Percentiles rank a stretch among this genome's conserved stretches.
phyloP scores from a whole-genome alignment of 139 green algal genomes.

The Chlorella sp. region DNA sequence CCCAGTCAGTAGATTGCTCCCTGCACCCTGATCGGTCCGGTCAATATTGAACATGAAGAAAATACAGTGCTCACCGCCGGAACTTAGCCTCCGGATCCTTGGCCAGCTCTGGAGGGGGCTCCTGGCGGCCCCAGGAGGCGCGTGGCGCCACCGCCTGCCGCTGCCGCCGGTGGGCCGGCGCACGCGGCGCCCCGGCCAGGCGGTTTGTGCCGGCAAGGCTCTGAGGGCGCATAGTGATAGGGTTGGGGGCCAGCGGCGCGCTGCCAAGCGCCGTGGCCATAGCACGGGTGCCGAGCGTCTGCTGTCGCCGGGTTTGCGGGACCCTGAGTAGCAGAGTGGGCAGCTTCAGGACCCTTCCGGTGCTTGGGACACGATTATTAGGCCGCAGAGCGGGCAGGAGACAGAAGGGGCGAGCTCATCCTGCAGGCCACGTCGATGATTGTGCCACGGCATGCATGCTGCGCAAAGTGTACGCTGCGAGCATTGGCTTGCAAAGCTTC shows the following conservation, averaged over 20 bases:
- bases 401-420: no score
- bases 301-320: no score
- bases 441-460: no score
- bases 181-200: neutral
- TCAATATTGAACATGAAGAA: neutral
- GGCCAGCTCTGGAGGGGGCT: neutral
- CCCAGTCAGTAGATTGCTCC: neutral
- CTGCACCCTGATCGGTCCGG: neutral
- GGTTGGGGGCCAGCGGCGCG: neutral
- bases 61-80: conserved; percentile 1
- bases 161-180: neutral
- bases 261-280: neutral
- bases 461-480: no score
- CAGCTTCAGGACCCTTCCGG: no score
- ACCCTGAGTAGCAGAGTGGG: neutral
- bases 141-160: neutral
- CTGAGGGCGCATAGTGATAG: neutral
- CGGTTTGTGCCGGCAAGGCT: neutral
- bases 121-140: neutral
- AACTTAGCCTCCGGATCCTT: conserved; percentile 51
- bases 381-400: no score
- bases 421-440: no score
- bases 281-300: neutral
- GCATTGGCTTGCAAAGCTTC: neutral
- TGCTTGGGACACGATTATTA: no score